phyloP scores from a whole-genome alignment of 78 protist species.

The Paratrimastix pyriformis region DNA sequence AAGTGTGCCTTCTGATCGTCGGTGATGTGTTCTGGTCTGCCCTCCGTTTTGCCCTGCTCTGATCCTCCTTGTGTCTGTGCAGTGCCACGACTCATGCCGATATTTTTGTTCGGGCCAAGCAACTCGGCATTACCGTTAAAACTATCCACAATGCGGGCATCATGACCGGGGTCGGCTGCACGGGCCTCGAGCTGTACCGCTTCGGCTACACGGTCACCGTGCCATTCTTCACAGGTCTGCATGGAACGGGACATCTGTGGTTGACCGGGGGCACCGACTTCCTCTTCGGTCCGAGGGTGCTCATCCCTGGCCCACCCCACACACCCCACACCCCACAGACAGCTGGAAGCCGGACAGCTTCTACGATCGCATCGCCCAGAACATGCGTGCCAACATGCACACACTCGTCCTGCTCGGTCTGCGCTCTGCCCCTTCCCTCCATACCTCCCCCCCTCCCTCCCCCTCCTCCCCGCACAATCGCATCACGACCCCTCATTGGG shows the following conservation, averaged over 20 bases:
- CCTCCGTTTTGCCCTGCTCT: not conserved
- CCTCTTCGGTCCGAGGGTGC: not conserved
- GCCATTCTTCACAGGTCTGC: slow-evolving; percentile 53
- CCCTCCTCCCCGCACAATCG: too few relatives aligned
- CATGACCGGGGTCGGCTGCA: slow-evolving; percentile 93
- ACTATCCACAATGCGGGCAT: slow-evolving; percentile 97
- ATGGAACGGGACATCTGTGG: too few relatives aligned
- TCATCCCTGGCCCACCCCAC: not conserved
- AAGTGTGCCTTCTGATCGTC: slow-evolving; percentile 91
- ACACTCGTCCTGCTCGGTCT: slow-evolving; percentile 79
- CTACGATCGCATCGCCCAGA: slow-evolving; percentile 68
- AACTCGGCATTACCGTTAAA: not conserved
- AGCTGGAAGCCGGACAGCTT: slow-evolving; percentile 83
- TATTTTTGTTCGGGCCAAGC: slow-evolving; percentile 69
- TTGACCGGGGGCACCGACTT: not conserved
- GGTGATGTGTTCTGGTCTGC: slow-evolving; percentile 89
- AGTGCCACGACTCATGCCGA: not conserved
- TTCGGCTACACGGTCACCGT: slow-evolving; percentile 93
- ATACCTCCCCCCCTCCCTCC: not conserved
- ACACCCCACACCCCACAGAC: slow-evolving; percentile 32
- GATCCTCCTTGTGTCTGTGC: not conserved
- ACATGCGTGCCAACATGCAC: slow-evolving; percentile 79
- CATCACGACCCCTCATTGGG: too few relatives aligned
- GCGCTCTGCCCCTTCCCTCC: not conserved
- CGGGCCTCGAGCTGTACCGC: slow-evolving; percentile 92